Conservation (phyloP, 306 rosid species). For the Pyrus bretschneideri region DNA sequence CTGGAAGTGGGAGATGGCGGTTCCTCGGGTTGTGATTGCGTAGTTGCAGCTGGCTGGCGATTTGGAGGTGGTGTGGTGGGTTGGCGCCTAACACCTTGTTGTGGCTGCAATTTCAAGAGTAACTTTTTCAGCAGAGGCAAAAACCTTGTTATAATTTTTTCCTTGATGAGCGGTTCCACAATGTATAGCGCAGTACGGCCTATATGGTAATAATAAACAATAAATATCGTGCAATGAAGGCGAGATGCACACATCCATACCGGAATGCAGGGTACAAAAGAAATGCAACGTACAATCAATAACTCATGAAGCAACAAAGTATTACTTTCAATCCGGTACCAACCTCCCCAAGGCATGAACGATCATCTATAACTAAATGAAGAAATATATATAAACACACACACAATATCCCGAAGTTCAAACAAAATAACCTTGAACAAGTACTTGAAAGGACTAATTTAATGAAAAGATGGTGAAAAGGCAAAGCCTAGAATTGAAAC, state of each 20-base stretch:
- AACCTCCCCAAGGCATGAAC: neutral
- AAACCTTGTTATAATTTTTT: neutral
- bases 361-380: neutral
- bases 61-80: constrained; percentile 22
- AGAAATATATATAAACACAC: neutral
- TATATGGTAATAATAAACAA: neutral
- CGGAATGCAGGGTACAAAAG: neutral
- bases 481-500: neutral
- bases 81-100: constrained; percentile 31
- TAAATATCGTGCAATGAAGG: neutral
- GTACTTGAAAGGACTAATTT: neutral
- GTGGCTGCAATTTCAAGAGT: constrained; percentile 36
- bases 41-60: constrained; percentile 18
- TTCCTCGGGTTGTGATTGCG: constrained; percentile 16
- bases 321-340: neutral
- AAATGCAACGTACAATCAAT: neutral
- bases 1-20: constrained; percentile 32
- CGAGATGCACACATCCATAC: neutral
- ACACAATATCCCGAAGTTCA: neutral
- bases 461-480: neutral
- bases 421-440: neutral
- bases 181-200: neutral
- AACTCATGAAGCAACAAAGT: neutral
- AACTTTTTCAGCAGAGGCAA: neutral
- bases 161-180: constrained; percentile 3